Base-by-base conservation (phyloP, 352 stramenopile genomes). In the Phytophthora sojae region DNA sequence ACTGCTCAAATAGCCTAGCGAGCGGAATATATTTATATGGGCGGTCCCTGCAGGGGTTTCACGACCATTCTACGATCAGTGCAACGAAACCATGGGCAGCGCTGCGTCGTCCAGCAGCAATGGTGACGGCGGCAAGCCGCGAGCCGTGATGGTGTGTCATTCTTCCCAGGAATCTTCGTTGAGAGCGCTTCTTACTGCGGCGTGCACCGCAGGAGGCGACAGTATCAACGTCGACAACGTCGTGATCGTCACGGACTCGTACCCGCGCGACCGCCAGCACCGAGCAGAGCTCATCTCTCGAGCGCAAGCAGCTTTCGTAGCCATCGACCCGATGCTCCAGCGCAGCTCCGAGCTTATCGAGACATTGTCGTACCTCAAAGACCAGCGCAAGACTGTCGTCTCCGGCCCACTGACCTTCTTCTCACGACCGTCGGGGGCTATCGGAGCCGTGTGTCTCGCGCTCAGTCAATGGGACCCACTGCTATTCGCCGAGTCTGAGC, bases 281-380 rank as follows among this genome's bases (percentile, higher is more conserved):
- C 78, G 78, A 0, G 61, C 71, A 5, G 69, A 75, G 0, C 25
- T 87, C 12, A 54, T 90, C 6, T 51, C 52, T 6, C 53, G 52
- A 42, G 63, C 57, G 3, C 57, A 83, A 15, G 67, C 71, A 17
- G 79, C 78, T 4, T 71, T 88, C 21, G 72, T 90, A 0, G 78
- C 67, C 0, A 60, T 90, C 26, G 78, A 86, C 9, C 42, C 63
- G 0, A 47, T 65, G n/a, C 83, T 87, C 51, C 80, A 88, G 56
- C 73, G 64, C 17, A 75, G 67, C 2, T 11, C 66, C 1, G 44
- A 63, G 15, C 61, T 88, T 6, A 73, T 88, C 37, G 77, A 80
- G 32, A 80, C 80, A 12, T 50, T 86, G 39, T 87, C 82, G 42
- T 87, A 80, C 55, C 72, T 88, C 50, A 88, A 90, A 21, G 82